These are phyloP conservation scores for Tylopilus cervinicoccineus DNA, from an alignment of 768 basidiomycete genomes.

Conservation along the genomic window DNA sequence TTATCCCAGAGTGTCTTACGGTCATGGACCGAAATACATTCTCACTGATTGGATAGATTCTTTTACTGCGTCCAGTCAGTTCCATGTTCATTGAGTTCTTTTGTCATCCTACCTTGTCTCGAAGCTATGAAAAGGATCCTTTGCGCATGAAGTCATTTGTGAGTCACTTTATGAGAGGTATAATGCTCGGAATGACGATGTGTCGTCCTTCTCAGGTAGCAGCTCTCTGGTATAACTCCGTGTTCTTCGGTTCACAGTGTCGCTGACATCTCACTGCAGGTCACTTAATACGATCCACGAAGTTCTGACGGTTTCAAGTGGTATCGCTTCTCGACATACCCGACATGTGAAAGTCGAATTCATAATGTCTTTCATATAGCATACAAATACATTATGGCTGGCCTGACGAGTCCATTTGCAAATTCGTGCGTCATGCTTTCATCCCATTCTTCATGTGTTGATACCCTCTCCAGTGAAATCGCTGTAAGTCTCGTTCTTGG, in stretches of 20 bases:
- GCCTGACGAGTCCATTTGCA: background rate
- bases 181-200: background rate
- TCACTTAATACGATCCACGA: background rate
- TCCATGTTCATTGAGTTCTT: background rate
- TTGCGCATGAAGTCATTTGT: background rate
- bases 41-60: too few species aligned
- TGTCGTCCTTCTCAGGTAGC: background rate
- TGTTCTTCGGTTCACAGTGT: background rate
- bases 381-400: conserved; percentile 1
- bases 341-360: background rate
- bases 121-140: conserved; percentile 6
- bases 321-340: background rate
- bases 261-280: background rate
- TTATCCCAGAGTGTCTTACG: background rate
- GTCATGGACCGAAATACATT: too few species aligned
- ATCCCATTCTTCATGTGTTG: background rate
- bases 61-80: conserved; percentile 5
- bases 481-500: background rate
- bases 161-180: background rate
- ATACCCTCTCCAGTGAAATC: background rate
- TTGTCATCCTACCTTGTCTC: background rate
- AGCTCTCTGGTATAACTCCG: background rate
- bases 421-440: background rate
- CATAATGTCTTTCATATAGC: background rate
- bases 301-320: too few species aligned